Evolutionary conservation across 192 early-diverging fungal species (phyloP).

Genomic region (Dispira simplex): DNA sequence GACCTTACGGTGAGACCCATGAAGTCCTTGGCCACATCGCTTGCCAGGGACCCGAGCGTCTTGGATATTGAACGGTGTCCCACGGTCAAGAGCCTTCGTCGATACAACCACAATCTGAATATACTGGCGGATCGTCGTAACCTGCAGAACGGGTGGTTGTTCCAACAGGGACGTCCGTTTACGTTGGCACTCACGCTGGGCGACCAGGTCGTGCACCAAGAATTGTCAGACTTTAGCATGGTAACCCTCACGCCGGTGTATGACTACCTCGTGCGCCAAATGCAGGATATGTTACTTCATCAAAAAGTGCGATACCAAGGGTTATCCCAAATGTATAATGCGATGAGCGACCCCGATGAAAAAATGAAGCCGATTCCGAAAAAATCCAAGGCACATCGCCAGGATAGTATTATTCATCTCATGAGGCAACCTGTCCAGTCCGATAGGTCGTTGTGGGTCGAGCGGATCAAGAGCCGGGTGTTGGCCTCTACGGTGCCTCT

Average conservation of each 20-base stretch:
- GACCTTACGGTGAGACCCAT: not conserved
- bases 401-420: too few species aligned
- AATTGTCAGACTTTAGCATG: not conserved
- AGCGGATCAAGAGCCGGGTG: too few species aligned
- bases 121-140: not conserved
- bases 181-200: not conserved
- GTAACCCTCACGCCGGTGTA: not conserved
- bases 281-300: not conserved
- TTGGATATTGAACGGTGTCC: not conserved
- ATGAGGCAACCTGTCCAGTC: too few species aligned
- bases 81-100: not conserved
- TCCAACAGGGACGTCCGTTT: not conserved
- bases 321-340: too few species aligned
- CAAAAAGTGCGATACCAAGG: too few species aligned
- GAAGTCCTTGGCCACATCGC: not conserved
- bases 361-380: too few species aligned
- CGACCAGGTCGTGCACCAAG: not conserved
- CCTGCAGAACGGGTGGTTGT: slow-evolving; percentile 2
- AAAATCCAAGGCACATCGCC: too few species aligned
- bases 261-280: not conserved
- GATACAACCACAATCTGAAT: slow-evolving; percentile 3
- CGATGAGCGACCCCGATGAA: too few species aligned
- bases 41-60: not conserved
- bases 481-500: too few species aligned
- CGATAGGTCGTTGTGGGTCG: too few species aligned